These are phyloP conservation scores for Cryptococcus maquisensis DNA, from an alignment of 1,284 basidiomycete species.

Conservation along the genomic window DNA sequence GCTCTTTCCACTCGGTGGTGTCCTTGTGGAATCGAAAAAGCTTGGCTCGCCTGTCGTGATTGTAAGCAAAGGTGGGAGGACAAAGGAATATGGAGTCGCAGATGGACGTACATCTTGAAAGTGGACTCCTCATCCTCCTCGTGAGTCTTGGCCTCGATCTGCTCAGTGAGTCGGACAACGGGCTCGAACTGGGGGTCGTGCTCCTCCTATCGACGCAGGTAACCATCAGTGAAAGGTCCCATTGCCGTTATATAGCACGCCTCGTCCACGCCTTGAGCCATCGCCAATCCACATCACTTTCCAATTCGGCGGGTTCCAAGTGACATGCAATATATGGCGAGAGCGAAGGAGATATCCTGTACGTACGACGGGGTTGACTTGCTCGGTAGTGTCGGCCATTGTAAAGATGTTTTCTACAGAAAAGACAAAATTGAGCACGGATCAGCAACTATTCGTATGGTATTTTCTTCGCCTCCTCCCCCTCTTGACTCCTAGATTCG, in stretches of 20 bases:
- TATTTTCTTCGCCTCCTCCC: background rate
- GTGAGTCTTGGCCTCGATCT: slow-evolving; percentile 89
- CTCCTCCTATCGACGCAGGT: slow-evolving; percentile 55
- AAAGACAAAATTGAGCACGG: slow-evolving; percentile 3
- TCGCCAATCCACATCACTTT: background rate
- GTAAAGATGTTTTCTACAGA: background rate
- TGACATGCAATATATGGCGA: background rate
- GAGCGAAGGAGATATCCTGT: background rate
- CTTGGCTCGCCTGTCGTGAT: slow-evolving; percentile 78
- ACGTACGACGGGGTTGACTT: background rate
- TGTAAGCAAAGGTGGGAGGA: background rate
- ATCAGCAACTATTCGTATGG: background rate
- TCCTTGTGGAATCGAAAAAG: slow-evolving; percentile 89
- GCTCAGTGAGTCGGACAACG: slow-evolving; percentile 86
- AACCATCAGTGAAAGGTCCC: background rate
- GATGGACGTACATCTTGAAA: slow-evolving; percentile 79
- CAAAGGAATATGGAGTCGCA: background rate
- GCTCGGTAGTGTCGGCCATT: slow-evolving; percentile 2
- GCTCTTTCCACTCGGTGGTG: slow-evolving; percentile 82
- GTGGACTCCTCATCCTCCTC: slow-evolving; percentile 91
- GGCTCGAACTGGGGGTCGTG: slow-evolving; percentile 91
- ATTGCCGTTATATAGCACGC: background rate
- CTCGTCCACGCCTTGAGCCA: background rate
- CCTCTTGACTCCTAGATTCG: background rate
- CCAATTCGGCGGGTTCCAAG: background rate